Percentiles rank a stretch among this genome's conserved stretches.
These are phyloP conservation scores for Nicotiana knightiana DNA, from an alignment of 257 asterid species.

Conservation along the genomic window DNA sequence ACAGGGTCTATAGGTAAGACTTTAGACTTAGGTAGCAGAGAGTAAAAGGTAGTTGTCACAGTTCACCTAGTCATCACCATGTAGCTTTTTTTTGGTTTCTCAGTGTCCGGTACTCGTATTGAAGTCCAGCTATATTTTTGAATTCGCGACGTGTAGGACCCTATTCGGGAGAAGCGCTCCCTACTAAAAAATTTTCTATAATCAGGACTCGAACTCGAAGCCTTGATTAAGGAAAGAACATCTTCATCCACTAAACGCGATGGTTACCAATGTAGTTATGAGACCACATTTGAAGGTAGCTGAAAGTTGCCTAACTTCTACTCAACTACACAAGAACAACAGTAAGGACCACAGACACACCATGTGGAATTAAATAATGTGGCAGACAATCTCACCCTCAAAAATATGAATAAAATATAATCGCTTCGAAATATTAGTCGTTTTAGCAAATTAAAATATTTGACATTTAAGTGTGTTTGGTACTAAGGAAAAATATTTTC, in stretches of 20 bases:
- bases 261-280: background rate
- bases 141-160: no score
- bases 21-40: background rate
- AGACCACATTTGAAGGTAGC: background rate
- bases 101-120: no score
- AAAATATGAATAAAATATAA: background rate
- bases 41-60: conserved; percentile 3
- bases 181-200: no score
- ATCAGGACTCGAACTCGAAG: no score
- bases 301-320: conserved; percentile 9
- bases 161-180: no score
- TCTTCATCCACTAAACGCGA: no score
- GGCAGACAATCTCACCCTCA: background rate
- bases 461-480: background rate
- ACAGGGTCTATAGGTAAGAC: background rate
- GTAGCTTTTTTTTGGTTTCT: background rate
- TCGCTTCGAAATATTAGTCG: background rate
- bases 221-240: no score
- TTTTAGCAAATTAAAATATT: background rate
- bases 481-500: no score
- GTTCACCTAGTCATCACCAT: conserved; percentile 6
- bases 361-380: conserved; percentile 6
- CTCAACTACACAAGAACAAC: background rate
- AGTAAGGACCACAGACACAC: background rate
- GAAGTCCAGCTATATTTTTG: no score